Evolutionary conservation across 2,329 filamentous ascomycete genomes (phyloP), one percentile per base, ranked within the genome.

Genomic region (Colletotrichum kahawae): DNA sequence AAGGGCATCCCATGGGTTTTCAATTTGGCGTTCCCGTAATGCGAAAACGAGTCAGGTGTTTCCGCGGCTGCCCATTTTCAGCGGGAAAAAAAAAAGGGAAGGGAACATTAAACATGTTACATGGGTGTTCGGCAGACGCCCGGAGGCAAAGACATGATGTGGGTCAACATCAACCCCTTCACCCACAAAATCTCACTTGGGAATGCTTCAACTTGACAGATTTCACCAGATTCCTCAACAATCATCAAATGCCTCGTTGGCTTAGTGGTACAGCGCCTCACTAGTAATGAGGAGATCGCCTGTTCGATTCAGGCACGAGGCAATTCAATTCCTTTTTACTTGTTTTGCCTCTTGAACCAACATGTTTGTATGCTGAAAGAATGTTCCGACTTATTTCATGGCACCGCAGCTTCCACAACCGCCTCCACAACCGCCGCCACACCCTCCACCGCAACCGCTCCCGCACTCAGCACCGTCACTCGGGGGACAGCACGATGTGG

Each of bases 251-350:
- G 67, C 57, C 72, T 75, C 64, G 72, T 75, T 75, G 72, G 72
- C 72, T 75, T 62, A 75, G 72, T 75, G 72, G 72, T 75, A 75
- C 57, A 75, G 72, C 72, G 71, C 24, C 24, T 27, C 24, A 27
- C 24, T 27, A 27, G 24, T 27, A 27, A 27, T 27, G 24, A 27
- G 24, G 63, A 75, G 72, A 75, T 75, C 72, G 57, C 60, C 68
- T 59, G 72, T 75, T 75, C 72, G 72, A 75, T 75, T 75, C 72
- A 59, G 68, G 60, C 57, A 75, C 72, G 72, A 75, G 71, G 71
- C 71, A 74, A 9, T 0, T 0, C 1, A 3, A 13, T 24, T 14
- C 10, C 3, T 29, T 43, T 36, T 24, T 57, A 33, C 14, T 2
- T 48, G 24, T 59, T 43, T 21, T 13, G 8, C 13, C 36, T 59